These are phyloP conservation scores for Phytopythium cucurbitacearum DNA, from an alignment of 352 stramenopile genomes.

Conservation along the genomic window DNA sequence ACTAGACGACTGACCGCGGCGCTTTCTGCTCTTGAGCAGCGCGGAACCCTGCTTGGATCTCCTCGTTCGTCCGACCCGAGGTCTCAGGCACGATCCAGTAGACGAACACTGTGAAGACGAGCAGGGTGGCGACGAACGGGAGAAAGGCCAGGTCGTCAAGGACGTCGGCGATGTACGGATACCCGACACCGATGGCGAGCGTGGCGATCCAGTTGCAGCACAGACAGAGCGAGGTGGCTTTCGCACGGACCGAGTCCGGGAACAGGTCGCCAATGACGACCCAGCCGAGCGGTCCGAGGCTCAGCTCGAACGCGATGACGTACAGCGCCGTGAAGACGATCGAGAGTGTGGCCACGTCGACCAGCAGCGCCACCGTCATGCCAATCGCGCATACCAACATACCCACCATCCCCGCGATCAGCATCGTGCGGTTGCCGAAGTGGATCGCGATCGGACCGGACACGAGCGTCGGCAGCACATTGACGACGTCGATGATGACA, in stretches of 20 bases:
- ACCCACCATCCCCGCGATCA: constrained; percentile 35
- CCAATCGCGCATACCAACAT: constrained; percentile 46
- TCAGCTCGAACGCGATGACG: constrained; percentile 37
- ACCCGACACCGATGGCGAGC: constrained; percentile 47
- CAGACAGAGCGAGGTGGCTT: constrained; percentile 36
- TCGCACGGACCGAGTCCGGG: constrained; percentile 41
- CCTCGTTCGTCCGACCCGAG: constrained; percentile 46
- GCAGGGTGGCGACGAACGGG: constrained; percentile 41
- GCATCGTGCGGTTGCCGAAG: constrained; percentile 44
- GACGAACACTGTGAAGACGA: constrained; percentile 35
- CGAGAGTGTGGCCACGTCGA: constrained; percentile 17
- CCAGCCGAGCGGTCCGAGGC: constrained; percentile 48
- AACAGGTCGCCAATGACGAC: constrained; percentile 54
- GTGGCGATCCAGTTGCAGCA: constrained; percentile 51
- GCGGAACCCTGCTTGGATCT: constrained; percentile 52
- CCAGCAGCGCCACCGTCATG: constrained; percentile 32
- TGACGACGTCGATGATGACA: constrained; percentile 50
- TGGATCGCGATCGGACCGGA: constrained; percentile 26
- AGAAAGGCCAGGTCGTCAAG: constrained; percentile 38
- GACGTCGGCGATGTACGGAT: constrained; percentile 46
- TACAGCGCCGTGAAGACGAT: constrained; percentile 50
- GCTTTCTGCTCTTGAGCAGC: not conserved
- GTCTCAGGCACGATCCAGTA: constrained; percentile 51
- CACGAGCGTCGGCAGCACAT: constrained; percentile 42
- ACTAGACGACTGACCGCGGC: too few relatives aligned